phyloP scores from a whole-genome alignment of 1,284 basidiomycete species.

The Lentinula novae-zelandiae region DNA sequence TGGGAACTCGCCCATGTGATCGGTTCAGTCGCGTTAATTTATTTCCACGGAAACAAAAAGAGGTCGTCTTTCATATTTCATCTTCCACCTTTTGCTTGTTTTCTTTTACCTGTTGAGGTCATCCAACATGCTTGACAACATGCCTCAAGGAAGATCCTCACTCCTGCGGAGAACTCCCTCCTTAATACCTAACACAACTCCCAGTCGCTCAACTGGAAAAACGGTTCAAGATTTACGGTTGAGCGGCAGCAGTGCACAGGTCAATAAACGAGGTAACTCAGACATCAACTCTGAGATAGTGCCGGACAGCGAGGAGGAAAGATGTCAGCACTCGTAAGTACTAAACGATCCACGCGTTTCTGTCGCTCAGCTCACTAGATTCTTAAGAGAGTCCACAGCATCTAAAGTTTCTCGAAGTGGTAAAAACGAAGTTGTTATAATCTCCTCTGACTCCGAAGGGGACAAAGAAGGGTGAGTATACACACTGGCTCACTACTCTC shows the following conservation, averaged over 20 bases:
- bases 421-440: constrained; percentile 2
- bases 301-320: constrained; percentile 40
- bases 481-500: background rate
- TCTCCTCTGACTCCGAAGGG: constrained; percentile 15
- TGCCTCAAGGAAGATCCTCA: background rate
- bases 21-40: background rate
- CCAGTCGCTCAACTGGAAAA: background rate
- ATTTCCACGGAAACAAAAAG: background rate
- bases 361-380: background rate
- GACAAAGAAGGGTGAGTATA: background rate
- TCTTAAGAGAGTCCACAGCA: background rate
- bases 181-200: background rate
- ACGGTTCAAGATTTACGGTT: background rate
- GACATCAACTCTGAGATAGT: constrained; percentile 24
- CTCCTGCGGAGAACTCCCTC: background rate
- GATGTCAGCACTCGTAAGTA: constrained; percentile 9
- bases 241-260: background rate
- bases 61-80: background rate
- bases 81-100: background rate
- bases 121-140: background rate
- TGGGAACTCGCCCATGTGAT: background rate
- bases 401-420: background rate
- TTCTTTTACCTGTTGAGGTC: background rate
- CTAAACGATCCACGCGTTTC: background rate
- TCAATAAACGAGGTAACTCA: background rate